Evolutionary conservation across 495 filamentous ascomycete genomes (phyloP), one percentile per base, ranked within the genome.

Genomic region (Niebla homalea): DNA sequence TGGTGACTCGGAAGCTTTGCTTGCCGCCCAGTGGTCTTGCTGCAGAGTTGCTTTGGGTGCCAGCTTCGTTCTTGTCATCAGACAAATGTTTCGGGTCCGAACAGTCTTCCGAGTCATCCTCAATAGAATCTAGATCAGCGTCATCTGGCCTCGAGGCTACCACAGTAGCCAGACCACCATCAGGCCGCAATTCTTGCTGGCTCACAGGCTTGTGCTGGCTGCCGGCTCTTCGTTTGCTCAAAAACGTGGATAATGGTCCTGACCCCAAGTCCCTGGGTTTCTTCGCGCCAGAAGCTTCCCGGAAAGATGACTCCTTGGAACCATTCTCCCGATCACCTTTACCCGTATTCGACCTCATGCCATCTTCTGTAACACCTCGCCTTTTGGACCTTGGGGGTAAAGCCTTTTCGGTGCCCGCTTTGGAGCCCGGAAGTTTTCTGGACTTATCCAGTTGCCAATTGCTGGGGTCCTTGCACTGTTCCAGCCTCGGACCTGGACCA

Each of bases 231-330:
- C 57, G 8, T 60, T 62, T 15, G 56, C 52, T 64, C 57, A 73
- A 73, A 56, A 72, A 73, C 0, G 68, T 67, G 15, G 61, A 66
- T 48, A 72, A 64, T 3, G 64, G 52, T 48, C 47, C 52, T 40
- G 36, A 38, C 32, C 53, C 49, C 7, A 11, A 32, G 3, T 32
- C 26, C 26, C 12, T 32, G 48, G 57, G 57, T 12, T 56, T 22
- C 48, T 64, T 58, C 29, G 58, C 38, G 18, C 36, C 15, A 10
- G 19, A 19, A 15, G 16, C 44, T 8, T 14, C 29, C 43, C 41
- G 52, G 38, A 53, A 55, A 20, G 48, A 7, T n/a, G 41, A 22
- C 29, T 52, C 51, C 41, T 54, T 49, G n/a, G 54, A 48, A 2
- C 32, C 42, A 8, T 10, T 39, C 35, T 18, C 16, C 40, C 42